Evolutionary conservation across 2,329 filamentous ascomycete genomes (phyloP).

Genomic region (Trichoderma lentiforme): DNA sequence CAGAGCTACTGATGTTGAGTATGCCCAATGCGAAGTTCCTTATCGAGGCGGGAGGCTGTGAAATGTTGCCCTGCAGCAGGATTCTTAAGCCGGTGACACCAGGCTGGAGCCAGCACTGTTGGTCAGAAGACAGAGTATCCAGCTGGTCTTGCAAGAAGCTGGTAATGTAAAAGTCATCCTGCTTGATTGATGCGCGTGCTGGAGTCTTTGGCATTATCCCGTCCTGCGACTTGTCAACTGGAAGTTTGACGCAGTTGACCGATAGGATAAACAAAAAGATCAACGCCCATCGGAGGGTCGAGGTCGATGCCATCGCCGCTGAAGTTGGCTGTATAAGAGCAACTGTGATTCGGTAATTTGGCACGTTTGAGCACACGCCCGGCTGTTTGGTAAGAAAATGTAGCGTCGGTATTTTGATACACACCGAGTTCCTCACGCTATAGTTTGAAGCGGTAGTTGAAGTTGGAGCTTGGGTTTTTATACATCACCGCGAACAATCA

Average conservation of each 20-base stretch:
- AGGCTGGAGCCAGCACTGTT: not conserved
- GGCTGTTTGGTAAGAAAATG: not conserved
- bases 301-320: not conserved
- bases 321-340: not conserved
- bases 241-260: not conserved
- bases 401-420: not conserved
- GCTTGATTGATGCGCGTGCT: not conserved
- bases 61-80: not conserved
- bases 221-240: not conserved
- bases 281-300: not conserved
- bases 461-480: not conserved
- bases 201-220: not conserved
- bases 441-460: not conserved
- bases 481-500: not conserved
- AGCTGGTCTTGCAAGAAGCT: not conserved
- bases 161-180: not conserved
- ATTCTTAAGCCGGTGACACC: not conserved
- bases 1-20: not conserved
- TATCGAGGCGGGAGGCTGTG: not conserved
- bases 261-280: not conserved
- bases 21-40: not conserved
- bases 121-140: not conserved
- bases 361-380: not conserved
- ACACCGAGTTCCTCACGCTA: not conserved
- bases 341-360: not conserved